Conservation (phyloP, 805 yeast species). For the Hemisphaericaspora nanyangensis region DNA sequence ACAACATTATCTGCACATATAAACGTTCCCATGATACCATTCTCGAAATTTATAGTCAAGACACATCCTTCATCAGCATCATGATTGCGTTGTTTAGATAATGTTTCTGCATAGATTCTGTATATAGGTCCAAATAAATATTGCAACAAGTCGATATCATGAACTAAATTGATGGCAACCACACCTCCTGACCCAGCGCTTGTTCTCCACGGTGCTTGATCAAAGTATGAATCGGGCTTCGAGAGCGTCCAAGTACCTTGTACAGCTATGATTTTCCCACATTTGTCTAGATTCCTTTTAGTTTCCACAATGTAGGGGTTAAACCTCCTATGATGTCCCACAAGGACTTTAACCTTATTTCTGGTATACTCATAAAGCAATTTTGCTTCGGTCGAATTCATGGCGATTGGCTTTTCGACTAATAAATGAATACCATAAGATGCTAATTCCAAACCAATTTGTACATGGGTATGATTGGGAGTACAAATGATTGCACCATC, state of each 20-base stretch:
- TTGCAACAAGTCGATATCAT: constrained; percentile 36
- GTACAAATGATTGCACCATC: constrained; percentile 39
- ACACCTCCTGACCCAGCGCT: constrained; percentile 27
- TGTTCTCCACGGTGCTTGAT: constrained; percentile 31
- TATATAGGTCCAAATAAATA: constrained; percentile 37
- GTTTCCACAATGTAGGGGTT: constrained; percentile 36
- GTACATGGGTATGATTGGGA: constrained; percentile 37
- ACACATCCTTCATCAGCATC: constrained; percentile 39
- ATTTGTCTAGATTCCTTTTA: constrained; percentile 21
- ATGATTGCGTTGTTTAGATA: constrained; percentile 24
- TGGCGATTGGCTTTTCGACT: constrained; percentile 36
- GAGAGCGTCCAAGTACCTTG: constrained; percentile 38
- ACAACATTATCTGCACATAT: constrained; percentile 35
- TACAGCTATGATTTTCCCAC: constrained; percentile 32
- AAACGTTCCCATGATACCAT: constrained; percentile 34
- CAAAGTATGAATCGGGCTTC: constrained; percentile 33
- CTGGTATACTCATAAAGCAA: constrained; percentile 23
- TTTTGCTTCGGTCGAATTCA: constrained; percentile 26
- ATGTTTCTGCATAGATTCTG: constrained; percentile 33
- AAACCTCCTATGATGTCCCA: constrained; percentile 40
- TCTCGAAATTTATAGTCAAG: constrained; percentile 26
- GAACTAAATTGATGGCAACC: constrained; percentile 34
- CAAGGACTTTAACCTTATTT: constrained; percentile 24
- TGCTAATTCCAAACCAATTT: constrained; percentile 28
- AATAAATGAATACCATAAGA: constrained; percentile 29